These are phyloP conservation scores for Boletus reticuloceps DNA, from an alignment of 768 basidiomycete genomes.

Conservation along the genomic window DNA sequence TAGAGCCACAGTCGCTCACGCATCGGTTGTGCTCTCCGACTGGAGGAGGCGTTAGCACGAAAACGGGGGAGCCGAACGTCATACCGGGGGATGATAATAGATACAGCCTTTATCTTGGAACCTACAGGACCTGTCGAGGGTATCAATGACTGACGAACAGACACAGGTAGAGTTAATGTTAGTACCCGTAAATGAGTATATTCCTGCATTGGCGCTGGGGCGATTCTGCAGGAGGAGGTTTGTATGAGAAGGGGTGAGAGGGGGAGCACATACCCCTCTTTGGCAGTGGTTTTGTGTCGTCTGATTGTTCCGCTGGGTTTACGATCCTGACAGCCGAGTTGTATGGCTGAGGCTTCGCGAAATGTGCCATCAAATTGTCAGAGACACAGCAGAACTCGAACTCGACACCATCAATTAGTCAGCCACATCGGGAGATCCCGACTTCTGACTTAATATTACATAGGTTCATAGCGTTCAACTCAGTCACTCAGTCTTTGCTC, in stretches of 20 bases:
- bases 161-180: neutral
- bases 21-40: constrained; percentile 20
- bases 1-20: constrained; percentile 20
- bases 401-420: constrained; percentile 21
- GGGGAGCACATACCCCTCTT: constrained; percentile 52
- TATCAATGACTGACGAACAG: neutral
- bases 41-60: constrained; percentile 17
- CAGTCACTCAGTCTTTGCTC: no score
- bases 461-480: no score
- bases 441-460: neutral
- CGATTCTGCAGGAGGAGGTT: constrained; percentile 44
- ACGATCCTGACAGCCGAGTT: constrained; percentile 72
- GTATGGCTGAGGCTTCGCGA: constrained; percentile 56
- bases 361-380: constrained; percentile 58
- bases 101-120: constrained; percentile 84
- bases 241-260: constrained; percentile 1
- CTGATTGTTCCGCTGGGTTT: constrained; percentile 46
- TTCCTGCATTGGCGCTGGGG: constrained; percentile 85
- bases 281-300: constrained; percentile 40
- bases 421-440: constrained; percentile 18
- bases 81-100: constrained; percentile 76
- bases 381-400: constrained; percentile 2
- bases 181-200: constrained; percentile 86
- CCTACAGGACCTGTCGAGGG: constrained; percentile 63
- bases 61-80: constrained; percentile 4